Evolutionary conservation across 257 asterid genomes (phyloP).

Genomic region (Agastache rugosa): DNA sequence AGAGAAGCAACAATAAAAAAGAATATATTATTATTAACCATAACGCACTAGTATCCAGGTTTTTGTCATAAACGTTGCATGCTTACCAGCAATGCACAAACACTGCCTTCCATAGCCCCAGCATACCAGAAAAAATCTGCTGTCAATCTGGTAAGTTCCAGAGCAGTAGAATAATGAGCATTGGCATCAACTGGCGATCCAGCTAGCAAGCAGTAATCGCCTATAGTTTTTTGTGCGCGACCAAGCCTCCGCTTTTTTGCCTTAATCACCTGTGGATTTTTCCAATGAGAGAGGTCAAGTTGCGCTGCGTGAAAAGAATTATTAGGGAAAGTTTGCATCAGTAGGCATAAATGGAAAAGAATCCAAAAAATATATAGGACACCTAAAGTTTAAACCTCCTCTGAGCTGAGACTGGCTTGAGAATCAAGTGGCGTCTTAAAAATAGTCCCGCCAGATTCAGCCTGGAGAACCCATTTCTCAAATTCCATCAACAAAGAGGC

Average conservation of each 20-base stretch:
- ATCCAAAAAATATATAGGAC: constrained; percentile 57
- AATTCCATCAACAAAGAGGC: constrained; percentile 95
- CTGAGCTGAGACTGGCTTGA: constrained; percentile 99
- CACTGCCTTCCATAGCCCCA: constrained; percentile 99
- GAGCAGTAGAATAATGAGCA: constrained; percentile 90
- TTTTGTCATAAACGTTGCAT: constrained; percentile 17
- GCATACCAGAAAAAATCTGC: constrained; percentile 99
- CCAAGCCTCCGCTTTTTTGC: constrained; percentile 95
- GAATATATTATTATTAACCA: neutral
- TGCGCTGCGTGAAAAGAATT: constrained; percentile 17
- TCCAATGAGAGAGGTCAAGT: constrained; percentile 39
- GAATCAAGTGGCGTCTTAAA: constrained; percentile 98
- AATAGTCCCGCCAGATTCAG: constrained; percentile 94
- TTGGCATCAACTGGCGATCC: constrained; percentile 99
- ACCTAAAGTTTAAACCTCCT: constrained; percentile 98
- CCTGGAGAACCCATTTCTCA: constrained; percentile 94
- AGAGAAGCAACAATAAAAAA: neutral
- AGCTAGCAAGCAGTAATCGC: constrained; percentile 95
- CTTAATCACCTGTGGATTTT: constrained; percentile 82
- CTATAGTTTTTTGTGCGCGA: constrained; percentile 96
- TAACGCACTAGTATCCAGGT: constrained; percentile 5
- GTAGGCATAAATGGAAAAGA: constrained; percentile 27
- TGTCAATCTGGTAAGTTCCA: constrained; percentile 94
- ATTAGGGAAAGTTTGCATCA: constrained; percentile 30
- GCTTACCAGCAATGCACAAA: constrained; percentile 95